Evolutionary conservation across 1,284 basidiomycete species (phyloP).

Genomic region (Thecaphora frezii): DNA sequence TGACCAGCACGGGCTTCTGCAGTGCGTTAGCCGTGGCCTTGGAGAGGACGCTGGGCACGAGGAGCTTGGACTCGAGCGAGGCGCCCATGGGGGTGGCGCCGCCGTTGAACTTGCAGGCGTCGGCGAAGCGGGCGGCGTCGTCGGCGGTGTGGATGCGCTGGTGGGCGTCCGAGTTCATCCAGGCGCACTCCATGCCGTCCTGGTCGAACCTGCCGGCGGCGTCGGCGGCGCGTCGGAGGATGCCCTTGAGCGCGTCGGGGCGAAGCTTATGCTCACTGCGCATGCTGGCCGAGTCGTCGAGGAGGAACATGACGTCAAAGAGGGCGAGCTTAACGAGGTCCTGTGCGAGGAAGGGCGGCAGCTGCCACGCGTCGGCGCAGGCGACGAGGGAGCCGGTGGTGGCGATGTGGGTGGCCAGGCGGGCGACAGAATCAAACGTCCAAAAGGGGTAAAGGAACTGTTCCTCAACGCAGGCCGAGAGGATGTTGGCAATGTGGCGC

Average conservation of each 20-base stretch:
- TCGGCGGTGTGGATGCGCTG: constrained; percentile 27
- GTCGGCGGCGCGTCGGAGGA: constrained; percentile 40
- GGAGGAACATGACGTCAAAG: constrained; percentile 49
- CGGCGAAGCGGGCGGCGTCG: constrained; percentile 31
- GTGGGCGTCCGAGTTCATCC: constrained; percentile 37
- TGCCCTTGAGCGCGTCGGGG: constrained; percentile 28
- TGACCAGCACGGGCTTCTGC: constrained; percentile 34
- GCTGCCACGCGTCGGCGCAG: constrained; percentile 42
- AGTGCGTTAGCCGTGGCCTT: constrained; percentile 19
- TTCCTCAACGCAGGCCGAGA: constrained; percentile 44
- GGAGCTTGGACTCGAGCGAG: constrained; percentile 32
- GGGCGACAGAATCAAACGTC: constrained; percentile 24
- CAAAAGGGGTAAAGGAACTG: constrained; percentile 52
- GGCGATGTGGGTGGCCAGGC: constrained; percentile 43
- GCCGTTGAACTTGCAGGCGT: constrained; percentile 32
- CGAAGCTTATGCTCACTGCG: constrained; percentile 20
- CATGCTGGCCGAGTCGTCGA: constrained; percentile 49
- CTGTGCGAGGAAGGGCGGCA: constrained; percentile 46
- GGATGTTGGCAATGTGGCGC: constrained; percentile 40
- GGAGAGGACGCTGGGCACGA: constrained; percentile 27
- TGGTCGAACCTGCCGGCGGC: constrained; percentile 43
- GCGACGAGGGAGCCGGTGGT: constrained; percentile 28
- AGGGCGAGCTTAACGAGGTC: constrained; percentile 50
- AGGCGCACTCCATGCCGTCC: constrained; percentile 46
- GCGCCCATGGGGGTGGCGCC: constrained; percentile 42